A percentile compares a stretch with the other conserved stretches of the same genome.
Conservation (phyloP, 345 rosid genomes). For the Firmiana major region DNA sequence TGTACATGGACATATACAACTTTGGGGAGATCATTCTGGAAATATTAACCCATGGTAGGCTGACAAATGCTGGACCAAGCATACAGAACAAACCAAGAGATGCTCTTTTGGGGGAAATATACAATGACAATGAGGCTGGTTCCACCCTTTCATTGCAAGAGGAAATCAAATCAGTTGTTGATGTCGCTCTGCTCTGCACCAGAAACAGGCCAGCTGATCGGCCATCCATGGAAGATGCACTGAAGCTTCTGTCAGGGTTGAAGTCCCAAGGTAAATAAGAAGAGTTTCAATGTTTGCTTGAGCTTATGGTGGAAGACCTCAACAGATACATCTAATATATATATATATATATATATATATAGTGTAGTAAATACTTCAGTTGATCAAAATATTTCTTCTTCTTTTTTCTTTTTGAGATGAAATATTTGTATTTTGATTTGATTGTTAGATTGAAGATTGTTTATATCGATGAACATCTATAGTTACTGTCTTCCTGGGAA, state of each 20-base stretch:
- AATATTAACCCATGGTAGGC: slow-evolving; percentile 65
- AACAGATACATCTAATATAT: neutral
- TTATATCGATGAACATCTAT: neutral
- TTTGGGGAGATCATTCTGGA: slow-evolving; percentile 77
- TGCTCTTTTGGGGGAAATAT: slow-evolving; percentile 52
- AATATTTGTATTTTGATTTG: neutral
- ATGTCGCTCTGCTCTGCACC: slow-evolving; percentile 73
- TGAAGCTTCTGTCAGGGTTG: slow-evolving; percentile 54
- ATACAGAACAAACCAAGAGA: slow-evolving; percentile 56
- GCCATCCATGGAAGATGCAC: slow-evolving; percentile 60
- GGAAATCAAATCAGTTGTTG: slow-evolving; percentile 53
- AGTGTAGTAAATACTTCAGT: neutral
- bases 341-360: neutral
- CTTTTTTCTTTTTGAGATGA: too few species aligned
- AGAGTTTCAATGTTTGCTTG: neutral
- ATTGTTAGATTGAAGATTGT: slow-evolving; percentile 7
- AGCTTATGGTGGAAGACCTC: neutral
- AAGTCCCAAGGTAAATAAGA: slow-evolving; percentile 28
- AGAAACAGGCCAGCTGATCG: slow-evolving; percentile 46
- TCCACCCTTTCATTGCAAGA: slow-evolving; percentile 30
- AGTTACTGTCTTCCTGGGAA: too few species aligned
- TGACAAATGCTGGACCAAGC: slow-evolving; percentile 36
- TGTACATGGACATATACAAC: slow-evolving; percentile 50
- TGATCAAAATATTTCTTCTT: too few species aligned
- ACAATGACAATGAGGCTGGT: slow-evolving; percentile 42